Evolutionary conservation across 768 basidiomycete species (phyloP), one percentile per base, ranked within the genome.

Genomic region (Cantharellus cinnabarinus): DNA sequence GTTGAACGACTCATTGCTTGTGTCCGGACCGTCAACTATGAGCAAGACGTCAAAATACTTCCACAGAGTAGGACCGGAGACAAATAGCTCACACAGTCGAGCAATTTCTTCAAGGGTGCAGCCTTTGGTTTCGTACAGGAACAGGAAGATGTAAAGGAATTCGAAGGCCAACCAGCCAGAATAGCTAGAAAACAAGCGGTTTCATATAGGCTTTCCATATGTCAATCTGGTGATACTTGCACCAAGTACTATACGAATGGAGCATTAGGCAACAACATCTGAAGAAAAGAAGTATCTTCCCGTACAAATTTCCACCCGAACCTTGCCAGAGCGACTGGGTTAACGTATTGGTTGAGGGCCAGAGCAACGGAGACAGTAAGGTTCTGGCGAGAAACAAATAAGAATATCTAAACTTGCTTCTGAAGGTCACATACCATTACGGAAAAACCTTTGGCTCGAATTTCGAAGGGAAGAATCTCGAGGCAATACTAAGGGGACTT

Each of bases 401-500:
- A 7, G 37, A 10, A 34, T 48, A 10, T 54, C 7, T 54, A 54
- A 35, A 29, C 20, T 29, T 35, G 52, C 15, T 7, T 7, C 10
- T 2, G 42, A 29, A 66, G 73, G 14, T 60, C 80, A 81, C 20
- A 29, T 29, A 29, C 20, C 81, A 87, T 85, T 41, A 85, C 66
- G 4, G 84, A 80, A 62, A 85, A 82, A 0, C 86, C 86, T 65
- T 81, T 85, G 5, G 87, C 87, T 57, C 89, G 80, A 60, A 89
- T 80, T 60, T 73, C 75, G 69, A 79, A 87, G 0, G 87, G 88
- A 2, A 90, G 69, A 63, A 91, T 89, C 67, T 91, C 89, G 60
- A 89, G 10, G 7, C 10, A 10, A 35, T 54, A 54, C 44, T 48
- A 29, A 10, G 10, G 44, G 44, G 10, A 48, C 10, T 29, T 10